Evolutionary conservation across 2,329 filamentous ascomycete genomes (phyloP), one percentile per base, ranked within the genome.

Genomic region (Hypoxylon sp.): DNA sequence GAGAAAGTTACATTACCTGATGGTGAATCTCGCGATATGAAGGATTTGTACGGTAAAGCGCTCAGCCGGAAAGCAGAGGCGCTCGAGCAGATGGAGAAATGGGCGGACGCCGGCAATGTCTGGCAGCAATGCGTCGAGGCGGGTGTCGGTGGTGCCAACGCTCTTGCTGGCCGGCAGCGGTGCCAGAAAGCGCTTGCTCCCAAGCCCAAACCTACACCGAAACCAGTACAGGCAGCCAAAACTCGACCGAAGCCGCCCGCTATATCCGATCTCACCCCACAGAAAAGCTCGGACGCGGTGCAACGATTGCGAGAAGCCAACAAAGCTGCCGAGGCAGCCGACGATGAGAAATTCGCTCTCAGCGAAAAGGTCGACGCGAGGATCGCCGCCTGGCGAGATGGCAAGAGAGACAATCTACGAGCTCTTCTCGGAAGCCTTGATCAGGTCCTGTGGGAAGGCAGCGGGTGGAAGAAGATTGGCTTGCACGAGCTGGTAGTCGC

Each of bases 391-490:
- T 99, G 96, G 96, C 91, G 93, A 65, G 91, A 93, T 56, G 94
- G 94, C 2, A 98, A 98, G 81, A 86, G 93, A 60, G 95, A 97
- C 69, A 99, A 99, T 77, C 79, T 99, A 48, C 89, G 96, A 5
- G 96, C 95, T 0, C 81, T 99, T 52, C 81, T 99, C 37, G 92
- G 91, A 2, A 97, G 93, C 74, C 78, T 99, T 72, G 95, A 99
- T 75, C 87, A 85, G 39, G 94, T 99, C 27, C 84, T 99, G 27
- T 99, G 96, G 96, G 90, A 93, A 69, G 90, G 90, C 43, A 93
- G 93, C 68, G 94, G 93, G 3, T 99, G 96, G 96, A 97, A 97
- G 83, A 97, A 96, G 83, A 90, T 98, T 61, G 94, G 93, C 30
- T 88, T 99, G 88, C 91, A 94, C 70, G 96, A 99, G 81, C 80